A percentile compares a stretch with the other conserved stretches of the same genome.
Conservation (phyloP, 768 basidiomycete genomes). For the Leccinellum albellum region DNA sequence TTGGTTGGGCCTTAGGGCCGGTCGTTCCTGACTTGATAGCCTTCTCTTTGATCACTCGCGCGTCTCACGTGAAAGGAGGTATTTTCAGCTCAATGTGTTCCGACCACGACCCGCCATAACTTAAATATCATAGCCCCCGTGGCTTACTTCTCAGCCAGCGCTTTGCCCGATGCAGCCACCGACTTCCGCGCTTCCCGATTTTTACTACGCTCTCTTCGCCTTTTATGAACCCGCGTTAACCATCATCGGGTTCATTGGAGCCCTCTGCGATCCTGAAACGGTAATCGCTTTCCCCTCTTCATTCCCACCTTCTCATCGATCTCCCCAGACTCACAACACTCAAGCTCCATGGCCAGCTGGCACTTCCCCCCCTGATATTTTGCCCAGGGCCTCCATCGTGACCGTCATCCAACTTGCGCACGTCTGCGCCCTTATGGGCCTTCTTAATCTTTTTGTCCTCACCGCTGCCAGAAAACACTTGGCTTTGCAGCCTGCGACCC, state of each 20-base stretch:
- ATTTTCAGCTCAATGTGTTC: neutral
- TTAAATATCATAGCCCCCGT: neutral
- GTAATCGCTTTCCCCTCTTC: conserved; percentile 34
- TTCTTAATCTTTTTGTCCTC: conserved; percentile 67
- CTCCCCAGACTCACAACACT: conserved; percentile 58
- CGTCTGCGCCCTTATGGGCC: conserved; percentile 69
- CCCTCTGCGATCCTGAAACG: conserved; percentile 59
- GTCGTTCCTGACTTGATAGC: conserved; percentile 9
- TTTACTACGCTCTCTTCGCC: conserved; percentile 72
- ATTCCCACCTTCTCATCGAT: neutral
- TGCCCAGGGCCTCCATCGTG: conserved; percentile 63
- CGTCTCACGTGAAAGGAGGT: conserved; percentile 5
- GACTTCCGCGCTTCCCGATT: conserved; percentile 62
- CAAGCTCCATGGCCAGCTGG: conserved; percentile 70
- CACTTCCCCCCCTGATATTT: conserved; percentile 41
- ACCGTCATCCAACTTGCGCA: conserved; percentile 75
- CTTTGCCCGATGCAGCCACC: conserved; percentile 36
- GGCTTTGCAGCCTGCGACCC: conserved; percentile 52
- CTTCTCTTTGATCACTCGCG: neutral
- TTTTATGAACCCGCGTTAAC: conserved; percentile 72
- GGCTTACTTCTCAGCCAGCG: conserved; percentile 1
- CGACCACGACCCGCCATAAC: neutral
- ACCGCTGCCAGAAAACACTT: conserved; percentile 59
- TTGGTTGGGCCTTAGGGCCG: conserved; percentile 25
- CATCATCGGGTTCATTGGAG: conserved; percentile 60